Conservation (phyloP, 345 rosid genomes). For the Salix exigua region DNA sequence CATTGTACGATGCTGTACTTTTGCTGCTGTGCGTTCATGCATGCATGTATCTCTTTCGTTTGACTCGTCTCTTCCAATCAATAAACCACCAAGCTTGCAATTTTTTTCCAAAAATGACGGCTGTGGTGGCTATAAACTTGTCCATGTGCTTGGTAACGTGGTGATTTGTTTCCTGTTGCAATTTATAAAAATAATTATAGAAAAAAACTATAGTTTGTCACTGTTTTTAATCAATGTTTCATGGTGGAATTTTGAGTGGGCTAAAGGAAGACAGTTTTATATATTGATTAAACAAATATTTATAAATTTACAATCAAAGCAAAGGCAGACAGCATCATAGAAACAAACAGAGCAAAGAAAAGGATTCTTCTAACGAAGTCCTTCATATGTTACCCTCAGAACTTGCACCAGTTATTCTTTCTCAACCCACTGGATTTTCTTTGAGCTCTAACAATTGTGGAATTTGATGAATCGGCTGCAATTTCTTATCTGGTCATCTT, state of each 20-base stretch:
- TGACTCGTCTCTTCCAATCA: not conserved
- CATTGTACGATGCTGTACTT: conserved; percentile 3
- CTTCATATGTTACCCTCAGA: not conserved
- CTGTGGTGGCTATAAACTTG: not conserved
- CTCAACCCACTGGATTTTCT: not conserved
- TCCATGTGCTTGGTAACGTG: too few species aligned
- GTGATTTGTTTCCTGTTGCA: not conserved
- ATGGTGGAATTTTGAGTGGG: too few species aligned
- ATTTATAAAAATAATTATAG: too few species aligned
- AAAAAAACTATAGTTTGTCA: too few species aligned
- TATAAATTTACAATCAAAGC: too few species aligned
- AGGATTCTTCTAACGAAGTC: not conserved
- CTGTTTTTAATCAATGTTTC: too few species aligned
- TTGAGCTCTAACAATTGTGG: not conserved
- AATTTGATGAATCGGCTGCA: not conserved
- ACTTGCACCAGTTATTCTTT: not conserved
- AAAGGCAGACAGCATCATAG: too few species aligned
- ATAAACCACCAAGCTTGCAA: not conserved
- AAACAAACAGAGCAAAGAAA: too few species aligned
- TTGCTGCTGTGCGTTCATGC: not conserved
- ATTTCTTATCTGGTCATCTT: not conserved
- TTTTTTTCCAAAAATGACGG: not conserved
- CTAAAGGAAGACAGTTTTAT: too few species aligned
- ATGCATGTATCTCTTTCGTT: not conserved
- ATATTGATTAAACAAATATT: too few species aligned